Percentiles rank a stretch among this genome's conserved stretches.
phyloP scores from a whole-genome alignment of 495 filamentous ascomycete species.

The Pyronema domesticum region DNA sequence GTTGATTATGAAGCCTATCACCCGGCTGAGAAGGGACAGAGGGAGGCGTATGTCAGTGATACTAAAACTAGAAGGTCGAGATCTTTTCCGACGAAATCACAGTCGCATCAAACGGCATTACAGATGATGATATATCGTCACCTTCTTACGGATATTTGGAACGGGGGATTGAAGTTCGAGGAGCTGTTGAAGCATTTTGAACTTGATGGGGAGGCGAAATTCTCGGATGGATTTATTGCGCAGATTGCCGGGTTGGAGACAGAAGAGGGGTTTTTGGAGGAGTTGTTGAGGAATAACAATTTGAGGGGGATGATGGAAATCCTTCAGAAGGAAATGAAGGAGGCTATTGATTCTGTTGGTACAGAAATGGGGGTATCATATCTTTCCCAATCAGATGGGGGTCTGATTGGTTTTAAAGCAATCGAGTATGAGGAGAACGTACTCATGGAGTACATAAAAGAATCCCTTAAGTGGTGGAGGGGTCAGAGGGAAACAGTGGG shows the following conservation, averaged over 20 bases:
- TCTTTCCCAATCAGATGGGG: conserved; percentile 32
- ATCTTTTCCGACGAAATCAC: conserved; percentile 43
- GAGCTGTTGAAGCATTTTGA: conserved; percentile 50
- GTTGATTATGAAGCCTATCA: background rate
- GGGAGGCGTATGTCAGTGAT: conserved; percentile 58
- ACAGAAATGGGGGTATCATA: conserved; percentile 48
- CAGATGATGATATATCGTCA: conserved; percentile 85
- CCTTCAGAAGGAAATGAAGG: conserved; percentile 42
- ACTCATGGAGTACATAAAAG: conserved; percentile 44
- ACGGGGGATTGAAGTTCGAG: conserved; percentile 48
- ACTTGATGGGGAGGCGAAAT: conserved; percentile 42
- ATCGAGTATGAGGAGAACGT: conserved; percentile 49
- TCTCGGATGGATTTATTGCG: conserved; percentile 64
- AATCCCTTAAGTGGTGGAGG: conserved; percentile 72
- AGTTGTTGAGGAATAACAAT: conserved; percentile 42
- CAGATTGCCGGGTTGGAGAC: conserved; percentile 57
- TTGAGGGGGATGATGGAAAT: conserved; percentile 44
- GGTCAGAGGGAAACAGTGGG: conserved; percentile 61
- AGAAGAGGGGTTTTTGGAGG: conserved; percentile 30
- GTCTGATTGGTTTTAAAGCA: conserved; percentile 45
- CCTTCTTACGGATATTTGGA: conserved; percentile 59
- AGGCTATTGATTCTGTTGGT: conserved; percentile 36
- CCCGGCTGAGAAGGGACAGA: background rate
- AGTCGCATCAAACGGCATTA: conserved; percentile 59
- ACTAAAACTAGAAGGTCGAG: conserved; percentile 61